Percentiles rank a stretch among this genome's conserved stretches.
These are phyloP conservation scores for Penicillium sp. DNA, from an alignment of 2,329 filamentous ascomycete species.

Conservation along the genomic window DNA sequence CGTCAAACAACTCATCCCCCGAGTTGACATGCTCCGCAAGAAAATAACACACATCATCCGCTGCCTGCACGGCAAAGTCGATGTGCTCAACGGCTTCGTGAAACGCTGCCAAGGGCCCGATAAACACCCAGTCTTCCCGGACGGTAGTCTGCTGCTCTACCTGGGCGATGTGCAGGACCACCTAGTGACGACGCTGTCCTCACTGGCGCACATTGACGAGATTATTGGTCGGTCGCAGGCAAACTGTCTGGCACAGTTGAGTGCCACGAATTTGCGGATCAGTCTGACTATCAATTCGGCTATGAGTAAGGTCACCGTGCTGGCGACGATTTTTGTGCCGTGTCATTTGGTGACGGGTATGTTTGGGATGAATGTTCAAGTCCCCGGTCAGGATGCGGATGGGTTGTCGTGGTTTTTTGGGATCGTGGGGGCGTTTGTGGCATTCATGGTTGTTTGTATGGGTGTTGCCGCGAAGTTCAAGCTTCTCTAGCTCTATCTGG, in stretches of 20 bases:
- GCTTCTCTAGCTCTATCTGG: constrained; percentile 30
- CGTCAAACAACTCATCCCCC: constrained; percentile 77
- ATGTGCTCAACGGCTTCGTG: constrained; percentile 93
- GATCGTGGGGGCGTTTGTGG: constrained; percentile 46
- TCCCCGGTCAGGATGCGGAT: constrained; percentile 42
- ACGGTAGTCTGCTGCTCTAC: constrained; percentile 92
- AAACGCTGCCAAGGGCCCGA: constrained; percentile 85
- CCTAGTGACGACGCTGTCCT: constrained; percentile 96
- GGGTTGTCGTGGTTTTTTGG: constrained; percentile 50
- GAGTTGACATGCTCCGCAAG: constrained; percentile 85
- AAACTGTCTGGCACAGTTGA: constrained; percentile 93
- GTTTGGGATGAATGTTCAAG: constrained; percentile 53
- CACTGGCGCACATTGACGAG: constrained; percentile 91
- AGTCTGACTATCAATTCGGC: constrained; percentile 83
- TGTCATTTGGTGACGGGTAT: constrained; percentile 78
- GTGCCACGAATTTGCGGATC: constrained; percentile 83
- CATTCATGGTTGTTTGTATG: constrained; percentile 40
- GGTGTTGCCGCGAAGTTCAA: constrained; percentile 36
- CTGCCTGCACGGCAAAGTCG: constrained; percentile 88
- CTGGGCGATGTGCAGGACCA: constrained; percentile 97
- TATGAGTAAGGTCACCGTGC: constrained; percentile 88
- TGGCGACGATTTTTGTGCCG: constrained; percentile 90
- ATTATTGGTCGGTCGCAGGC: constrained; percentile 89
- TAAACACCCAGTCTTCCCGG: constrained; percentile 87
- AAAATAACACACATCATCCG: constrained; percentile 89